Percentiles rank a stretch among this genome's conserved stretches.
phyloP scores from a whole-genome alignment of 192 early-diverging fungal genomes.

The Cetraspora pellucida region DNA sequence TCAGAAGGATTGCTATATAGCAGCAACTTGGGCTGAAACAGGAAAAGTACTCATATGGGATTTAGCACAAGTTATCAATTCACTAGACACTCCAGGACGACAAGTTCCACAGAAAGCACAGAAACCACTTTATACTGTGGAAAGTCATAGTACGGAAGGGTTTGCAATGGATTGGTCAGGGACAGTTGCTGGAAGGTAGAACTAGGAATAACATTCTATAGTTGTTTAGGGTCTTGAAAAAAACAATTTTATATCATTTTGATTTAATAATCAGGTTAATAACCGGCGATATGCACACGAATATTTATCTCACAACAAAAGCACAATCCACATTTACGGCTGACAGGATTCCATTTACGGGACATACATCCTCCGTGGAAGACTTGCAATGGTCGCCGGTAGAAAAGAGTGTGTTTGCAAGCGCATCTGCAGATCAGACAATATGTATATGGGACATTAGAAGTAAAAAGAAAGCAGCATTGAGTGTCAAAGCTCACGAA shows the following conservation, averaged over 20 bases:
- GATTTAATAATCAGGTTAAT: constrained; percentile 58
- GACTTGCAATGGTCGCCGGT: constrained; percentile 97
- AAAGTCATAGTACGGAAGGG: constrained; percentile 86
- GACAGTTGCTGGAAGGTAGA: constrained; percentile 55
- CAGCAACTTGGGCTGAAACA: constrained; percentile 93
- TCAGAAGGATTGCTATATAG: constrained; percentile 75
- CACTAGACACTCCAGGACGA: constrained; percentile 83
- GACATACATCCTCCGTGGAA: constrained; percentile 87
- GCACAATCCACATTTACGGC: constrained; percentile 69
- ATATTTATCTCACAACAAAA: constrained; percentile 83
- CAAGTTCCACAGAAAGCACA: constrained; percentile 58
- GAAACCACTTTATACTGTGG: constrained; percentile 80
- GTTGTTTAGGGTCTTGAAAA: background rate
- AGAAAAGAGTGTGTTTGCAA: constrained; percentile 90
- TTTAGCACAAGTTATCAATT: constrained; percentile 68
- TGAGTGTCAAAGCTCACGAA: constrained; percentile 80
- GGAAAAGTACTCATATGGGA: constrained; percentile 96
- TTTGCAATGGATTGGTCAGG: constrained; percentile 96
- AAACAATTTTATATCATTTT: background rate
- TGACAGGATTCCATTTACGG: constrained; percentile 74
- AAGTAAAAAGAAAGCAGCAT: constrained; percentile 70
- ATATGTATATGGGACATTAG: constrained; percentile 96
- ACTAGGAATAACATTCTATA: background rate
- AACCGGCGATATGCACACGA: constrained; percentile 79
- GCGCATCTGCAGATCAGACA: constrained; percentile 87